phyloP scores from a whole-genome alignment of 768 basidiomycete species.

The Podaxis pistillaris region DNA sequence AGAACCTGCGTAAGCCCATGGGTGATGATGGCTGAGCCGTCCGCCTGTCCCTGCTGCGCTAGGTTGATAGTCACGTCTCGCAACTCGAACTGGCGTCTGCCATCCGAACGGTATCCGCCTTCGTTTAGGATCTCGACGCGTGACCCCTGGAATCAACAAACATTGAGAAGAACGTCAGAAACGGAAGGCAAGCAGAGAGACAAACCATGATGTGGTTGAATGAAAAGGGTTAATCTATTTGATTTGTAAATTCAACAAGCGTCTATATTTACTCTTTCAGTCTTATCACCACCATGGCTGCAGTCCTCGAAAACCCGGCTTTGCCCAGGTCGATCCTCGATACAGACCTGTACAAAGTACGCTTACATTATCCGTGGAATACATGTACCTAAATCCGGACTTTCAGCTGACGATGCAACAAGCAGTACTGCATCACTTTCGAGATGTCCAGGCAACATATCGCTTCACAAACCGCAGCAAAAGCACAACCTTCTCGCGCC shows the following conservation, averaged over 20 bases:
- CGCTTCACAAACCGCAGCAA: slow-evolving; percentile 79
- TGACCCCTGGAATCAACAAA: slow-evolving; percentile 34
- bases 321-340: slow-evolving; percentile 71
- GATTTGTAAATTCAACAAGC: slow-evolving; percentile 11
- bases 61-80: slow-evolving; percentile 81
- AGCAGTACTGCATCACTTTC: slow-evolving; percentile 78
- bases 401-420: slow-evolving; percentile 92
- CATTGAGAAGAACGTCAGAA: slow-evolving; percentile 5
- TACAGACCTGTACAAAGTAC: slow-evolving; percentile 94
- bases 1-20: slow-evolving; percentile 91
- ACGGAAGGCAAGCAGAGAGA: not conserved
- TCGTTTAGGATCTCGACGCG: slow-evolving; percentile 79
- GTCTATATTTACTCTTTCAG: slow-evolving; percentile 9
- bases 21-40: slow-evolving; percentile 79
- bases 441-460: slow-evolving; percentile 67
- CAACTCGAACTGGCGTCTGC: slow-evolving; percentile 88
- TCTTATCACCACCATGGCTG: slow-evolving; percentile 34
- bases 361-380: not conserved
- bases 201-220: slow-evolving; percentile 3
- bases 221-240: not conserved
- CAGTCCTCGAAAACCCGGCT: slow-evolving; percentile 26
- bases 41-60: slow-evolving; percentile 69
- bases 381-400: not conserved
- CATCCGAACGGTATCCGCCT: slow-evolving; percentile 88
- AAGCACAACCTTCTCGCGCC: slow-evolving; percentile 60